Base-by-base conservation (phyloP, 2,329 filamentous ascomycete genomes). In the Monosporascus sp. region DNA sequence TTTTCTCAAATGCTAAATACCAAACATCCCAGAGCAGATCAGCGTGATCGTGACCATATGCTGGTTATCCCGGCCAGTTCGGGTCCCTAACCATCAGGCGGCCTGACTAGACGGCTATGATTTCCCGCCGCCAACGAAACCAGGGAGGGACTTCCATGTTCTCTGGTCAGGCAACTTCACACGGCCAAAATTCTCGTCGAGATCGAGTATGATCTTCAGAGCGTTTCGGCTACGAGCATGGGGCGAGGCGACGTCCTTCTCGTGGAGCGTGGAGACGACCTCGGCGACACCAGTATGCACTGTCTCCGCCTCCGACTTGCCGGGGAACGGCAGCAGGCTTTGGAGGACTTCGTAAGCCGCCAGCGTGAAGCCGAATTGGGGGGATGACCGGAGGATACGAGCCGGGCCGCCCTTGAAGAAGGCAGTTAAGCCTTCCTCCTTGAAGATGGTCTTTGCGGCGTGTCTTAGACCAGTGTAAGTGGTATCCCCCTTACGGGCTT, bases 371-470 rank as follows among this genome's bases (percentile, higher is more conserved):
- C 94, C 94, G 70, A 99, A 99, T 69, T 99, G 94, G 17, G 94
- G 94, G 14, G 91, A 97, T 1, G 91, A 97, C 65, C 94, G 88
- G 69, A 97, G 74, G 66, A 99, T 95, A 77, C 94, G 90, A 8
- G 94, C 94, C 1, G 93, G 92, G 1, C 94, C 94, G 61, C 94
- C 94, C 79, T 97, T 97, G 85, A 97, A 99, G 80, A 99, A 99
- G 25, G 94, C 94, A 58, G 81, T 84, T 81, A 97, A 93, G 11
- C 94, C 94, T 73, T 99, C 94, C 70, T 97, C 89, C 70, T 86
- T 84, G 76, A 80, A 87, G 64, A 99, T 89, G 15, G 90, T 96
- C 63, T 74, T 74, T 38, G 94, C 94, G 51, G 87, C 89, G 73
- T 99, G 90, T 52, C 90, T 84, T 47, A 99, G 81, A 47, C 89